Evolutionary conservation across 495 filamentous ascomycete species (phyloP).

Genomic region (Bacidia gigantensis): DNA sequence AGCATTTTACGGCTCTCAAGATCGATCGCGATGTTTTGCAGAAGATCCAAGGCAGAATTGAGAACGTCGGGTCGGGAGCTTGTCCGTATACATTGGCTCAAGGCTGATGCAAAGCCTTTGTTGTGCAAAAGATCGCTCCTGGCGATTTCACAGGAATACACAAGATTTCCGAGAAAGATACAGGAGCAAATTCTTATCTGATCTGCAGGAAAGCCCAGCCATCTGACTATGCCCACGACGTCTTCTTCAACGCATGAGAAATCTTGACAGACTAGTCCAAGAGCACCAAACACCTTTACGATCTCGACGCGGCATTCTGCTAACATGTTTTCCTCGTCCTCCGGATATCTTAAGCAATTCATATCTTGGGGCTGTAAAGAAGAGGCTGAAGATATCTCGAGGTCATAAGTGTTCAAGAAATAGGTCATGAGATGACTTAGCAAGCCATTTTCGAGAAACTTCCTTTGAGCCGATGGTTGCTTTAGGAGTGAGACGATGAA

Average conservation of each 20-base stretch:
- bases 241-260: constrained; percentile 39
- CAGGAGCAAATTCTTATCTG: constrained; percentile 62
- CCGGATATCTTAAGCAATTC: constrained; percentile 23
- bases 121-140: constrained; percentile 43
- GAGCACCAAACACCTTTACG: not conserved
- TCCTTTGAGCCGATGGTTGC: not conserved
- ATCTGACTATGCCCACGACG: constrained; percentile 46
- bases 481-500: not conserved
- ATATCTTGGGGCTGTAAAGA: not conserved
- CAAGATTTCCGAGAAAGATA: constrained; percentile 64
- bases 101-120: constrained; percentile 37
- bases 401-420: not conserved
- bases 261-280: constrained; percentile 10
- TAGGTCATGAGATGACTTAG: constrained; percentile 19
- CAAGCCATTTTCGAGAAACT: constrained; percentile 21
- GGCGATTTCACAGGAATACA: constrained; percentile 47
- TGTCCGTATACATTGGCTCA: constrained; percentile 39
- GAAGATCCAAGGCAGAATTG: constrained; percentile 55
- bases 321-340: constrained; percentile 23
- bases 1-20: constrained; percentile 45
- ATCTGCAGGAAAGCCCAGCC: constrained; percentile 35
- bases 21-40: constrained; percentile 68
- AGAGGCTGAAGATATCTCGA: not conserved
- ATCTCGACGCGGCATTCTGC: not conserved
- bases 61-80: constrained; percentile 38